phyloP scores from a whole-genome alignment of 495 filamentous ascomycete species.

The Hyaloscypha hepaticicola region DNA sequence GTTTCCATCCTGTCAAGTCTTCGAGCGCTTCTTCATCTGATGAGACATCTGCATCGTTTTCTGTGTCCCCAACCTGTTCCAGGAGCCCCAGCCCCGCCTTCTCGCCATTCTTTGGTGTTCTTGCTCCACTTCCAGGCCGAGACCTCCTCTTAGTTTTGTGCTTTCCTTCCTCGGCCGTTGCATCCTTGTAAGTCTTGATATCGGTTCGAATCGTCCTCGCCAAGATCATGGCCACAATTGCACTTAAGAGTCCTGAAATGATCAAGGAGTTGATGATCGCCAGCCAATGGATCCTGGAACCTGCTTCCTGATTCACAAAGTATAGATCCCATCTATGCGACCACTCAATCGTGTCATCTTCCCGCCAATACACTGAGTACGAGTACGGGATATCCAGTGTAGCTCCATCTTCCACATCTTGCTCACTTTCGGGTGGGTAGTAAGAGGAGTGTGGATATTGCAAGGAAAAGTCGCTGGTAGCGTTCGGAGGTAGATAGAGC shows the following conservation, averaged over 20 bases:
- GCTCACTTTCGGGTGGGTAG: constrained; percentile 45
- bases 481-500: constrained; percentile 63
- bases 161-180: constrained; percentile 66
- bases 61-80: constrained; percentile 60
- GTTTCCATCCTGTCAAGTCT: constrained; percentile 89
- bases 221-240: constrained; percentile 83
- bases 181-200: constrained; percentile 66
- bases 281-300: constrained; percentile 85
- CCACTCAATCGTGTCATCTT: constrained; percentile 84
- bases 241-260: constrained; percentile 78
- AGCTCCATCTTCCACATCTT: constrained; percentile 59
- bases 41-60: constrained; percentile 59
- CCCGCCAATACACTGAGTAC: constrained; percentile 90
- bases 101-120: constrained; percentile 45
- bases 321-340: constrained; percentile 87
- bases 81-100: constrained; percentile 60
- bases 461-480: constrained; percentile 43
- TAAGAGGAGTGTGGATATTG: constrained; percentile 63
- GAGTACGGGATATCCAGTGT: constrained; percentile 82
- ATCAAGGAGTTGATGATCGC: constrained; percentile 90
- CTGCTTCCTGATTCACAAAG: constrained; percentile 87
- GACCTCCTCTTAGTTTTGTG: constrained; percentile 47
- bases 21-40: constrained; percentile 79
- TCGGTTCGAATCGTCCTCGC: constrained; percentile 79
- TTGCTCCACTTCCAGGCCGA: constrained; percentile 43